phyloP scores from a whole-genome alignment of 139 green algal species.

The Tetraselmis striata region DNA sequence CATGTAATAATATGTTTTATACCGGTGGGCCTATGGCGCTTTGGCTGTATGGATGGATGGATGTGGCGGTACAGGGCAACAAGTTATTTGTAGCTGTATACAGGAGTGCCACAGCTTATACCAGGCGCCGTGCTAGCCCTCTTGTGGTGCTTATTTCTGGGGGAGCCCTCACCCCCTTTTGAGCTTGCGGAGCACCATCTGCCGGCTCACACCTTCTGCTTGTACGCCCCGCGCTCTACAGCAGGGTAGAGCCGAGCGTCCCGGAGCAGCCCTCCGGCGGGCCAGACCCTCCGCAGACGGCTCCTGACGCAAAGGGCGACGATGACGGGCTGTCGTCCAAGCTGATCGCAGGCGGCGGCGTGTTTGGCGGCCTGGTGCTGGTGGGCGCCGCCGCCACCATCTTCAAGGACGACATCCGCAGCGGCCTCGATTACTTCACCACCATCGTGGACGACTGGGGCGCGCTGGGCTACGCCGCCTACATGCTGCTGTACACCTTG shows the following conservation, averaged over 20 bases:
- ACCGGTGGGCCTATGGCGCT: too few species aligned
- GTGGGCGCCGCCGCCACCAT: slow-evolving; percentile 40
- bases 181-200: not conserved
- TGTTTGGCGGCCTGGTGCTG: slow-evolving; percentile 34
- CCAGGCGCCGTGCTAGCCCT: not conserved
- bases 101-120: not conserved
- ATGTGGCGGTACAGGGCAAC: too few species aligned
- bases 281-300: not conserved
- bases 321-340: not conserved
- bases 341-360: slow-evolving; percentile 2
- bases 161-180: too few species aligned
- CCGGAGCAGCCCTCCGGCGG: not conserved
- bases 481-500: slow-evolving; percentile 56
- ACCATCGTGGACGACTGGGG: slow-evolving; percentile 47
- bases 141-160: not conserved
- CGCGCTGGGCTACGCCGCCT: slow-evolving; percentile 55
- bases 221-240: too few species aligned
- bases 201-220: not conserved
- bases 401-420: slow-evolving; percentile 47
- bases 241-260: not conserved
- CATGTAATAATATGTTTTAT: not conserved
- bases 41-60: too few species aligned
- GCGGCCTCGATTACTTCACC: slow-evolving; percentile 61
- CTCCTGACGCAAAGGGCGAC: not conserved
- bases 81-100: too few species aligned